phyloP scores from a whole-genome alignment of 1,284 basidiomycete species.

The Grifola frondosa region DNA sequence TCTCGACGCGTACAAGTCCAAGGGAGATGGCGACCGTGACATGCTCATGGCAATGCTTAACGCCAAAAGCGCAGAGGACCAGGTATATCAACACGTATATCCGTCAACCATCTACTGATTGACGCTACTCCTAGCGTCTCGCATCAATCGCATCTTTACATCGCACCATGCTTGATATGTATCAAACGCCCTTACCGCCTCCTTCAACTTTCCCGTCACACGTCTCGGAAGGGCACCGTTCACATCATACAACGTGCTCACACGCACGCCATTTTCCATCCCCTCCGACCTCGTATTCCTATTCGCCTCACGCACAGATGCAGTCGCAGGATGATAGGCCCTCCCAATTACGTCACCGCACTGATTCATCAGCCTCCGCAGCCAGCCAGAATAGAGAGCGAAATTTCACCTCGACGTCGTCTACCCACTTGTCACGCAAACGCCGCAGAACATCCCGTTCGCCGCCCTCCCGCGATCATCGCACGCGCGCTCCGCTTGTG shows the following conservation, averaged over 20 bases:
- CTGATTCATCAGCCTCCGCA: conserved; percentile 18
- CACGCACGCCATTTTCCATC: conserved; percentile 28
- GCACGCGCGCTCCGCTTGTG: conserved; percentile 9
- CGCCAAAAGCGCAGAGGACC: conserved; percentile 88
- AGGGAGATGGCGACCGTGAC: conserved; percentile 87
- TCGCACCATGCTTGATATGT: conserved; percentile 66
- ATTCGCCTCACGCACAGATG: conserved; percentile 21
- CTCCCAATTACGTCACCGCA: conserved; percentile 16
- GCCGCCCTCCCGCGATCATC: conserved; percentile 17
- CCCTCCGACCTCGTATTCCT: conserved; percentile 29
- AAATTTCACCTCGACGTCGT: conserved; percentile 3
- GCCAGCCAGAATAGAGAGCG: conserved; percentile 11
- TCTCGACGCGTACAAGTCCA: conserved; percentile 76
- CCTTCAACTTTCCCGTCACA: conserved; percentile 20
- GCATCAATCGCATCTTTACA: conserved; percentile 69
- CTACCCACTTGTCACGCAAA: conserved; percentile 24
- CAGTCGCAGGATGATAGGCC: conserved; percentile 14
- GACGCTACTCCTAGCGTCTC: conserved; percentile 49
- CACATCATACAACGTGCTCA: conserved; percentile 14
- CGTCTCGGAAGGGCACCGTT: conserved; percentile 17
- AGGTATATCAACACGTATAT: conserved; percentile 45
- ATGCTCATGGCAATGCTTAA: conserved; percentile 86
- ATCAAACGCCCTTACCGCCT: conserved; percentile 31
- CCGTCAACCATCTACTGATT: conserved; percentile 5
- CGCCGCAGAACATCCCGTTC: conserved; percentile 30